Conservation (phyloP, 371 early-diverging fungal genomes). For the Saksenaea oblongispora region DNA sequence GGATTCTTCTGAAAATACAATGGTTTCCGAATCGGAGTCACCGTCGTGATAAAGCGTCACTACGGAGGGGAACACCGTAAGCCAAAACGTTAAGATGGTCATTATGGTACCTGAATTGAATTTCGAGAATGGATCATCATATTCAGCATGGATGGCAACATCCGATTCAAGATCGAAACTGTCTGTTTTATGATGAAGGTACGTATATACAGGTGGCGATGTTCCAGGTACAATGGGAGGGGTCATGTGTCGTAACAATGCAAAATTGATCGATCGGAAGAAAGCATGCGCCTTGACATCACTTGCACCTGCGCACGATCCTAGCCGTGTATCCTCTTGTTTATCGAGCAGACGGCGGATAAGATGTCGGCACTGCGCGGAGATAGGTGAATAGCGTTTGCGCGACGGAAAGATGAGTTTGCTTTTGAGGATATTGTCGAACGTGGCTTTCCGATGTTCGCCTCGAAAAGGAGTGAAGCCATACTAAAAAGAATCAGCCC, state of each 20-base stretch:
- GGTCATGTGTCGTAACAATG: conserved; percentile 78
- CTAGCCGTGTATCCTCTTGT: conserved; percentile 83
- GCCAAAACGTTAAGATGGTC: background rate
- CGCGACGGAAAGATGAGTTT: background rate
- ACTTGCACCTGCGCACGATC: conserved; percentile 90
- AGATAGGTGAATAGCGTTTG: conserved; percentile 16
- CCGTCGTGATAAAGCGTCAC: conserved; percentile 24
- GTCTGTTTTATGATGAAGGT: conserved; percentile 63
- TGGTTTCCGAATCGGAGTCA: conserved; percentile 24
- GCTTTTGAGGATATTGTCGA: conserved; percentile 71
- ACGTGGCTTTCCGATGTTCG: conserved; percentile 80
- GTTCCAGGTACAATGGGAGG: conserved; percentile 89
- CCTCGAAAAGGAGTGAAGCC: conserved; percentile 97
- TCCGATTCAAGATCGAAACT: conserved; percentile 63
- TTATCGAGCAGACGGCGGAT: conserved; percentile 83
- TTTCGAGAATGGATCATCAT: conserved; percentile 63
- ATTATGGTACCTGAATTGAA: conserved; percentile 62
- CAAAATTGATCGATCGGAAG: conserved; percentile 92
- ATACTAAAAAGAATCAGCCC: too few species aligned
- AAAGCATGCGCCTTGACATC: conserved; percentile 95
- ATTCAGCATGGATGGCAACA: conserved; percentile 22
- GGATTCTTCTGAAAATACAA: conserved; percentile 12
- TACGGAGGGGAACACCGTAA: background rate
- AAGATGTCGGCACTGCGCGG: conserved; percentile 66
- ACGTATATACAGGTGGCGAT: conserved; percentile 39